Base-by-base conservation (phyloP, 768 basidiomycete species). In the Guyanaporus albipodus region DNA sequence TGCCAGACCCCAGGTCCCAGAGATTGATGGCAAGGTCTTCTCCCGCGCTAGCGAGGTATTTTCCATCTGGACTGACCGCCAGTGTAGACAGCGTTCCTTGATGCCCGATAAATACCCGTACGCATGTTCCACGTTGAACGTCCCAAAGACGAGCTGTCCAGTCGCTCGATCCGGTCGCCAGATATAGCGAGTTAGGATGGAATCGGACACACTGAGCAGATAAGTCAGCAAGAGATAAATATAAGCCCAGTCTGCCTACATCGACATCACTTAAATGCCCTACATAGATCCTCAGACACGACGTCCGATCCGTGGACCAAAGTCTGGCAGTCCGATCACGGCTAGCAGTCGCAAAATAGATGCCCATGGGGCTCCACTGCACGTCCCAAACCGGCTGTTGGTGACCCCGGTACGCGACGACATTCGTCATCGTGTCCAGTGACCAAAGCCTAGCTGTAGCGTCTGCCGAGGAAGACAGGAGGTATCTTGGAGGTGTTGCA, bases 361-460 rank as follows among this genome's bases (percentile, higher is more conserved):
- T 82, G 4, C 96, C 94, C 75, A 91, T 84, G 9, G 96, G 95
- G 59, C 91, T 94, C 96, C 96, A 99, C 63, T 97, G 87, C 11
- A 95, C 93, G 57, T 98, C 96, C 96, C 96, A 99, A 1, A 99
- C 85, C 0, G 96, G 93, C 65, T 96, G 94, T 62, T 94, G 86
- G 58, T 99, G 96, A 0, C 96, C 95, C 27, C 92, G 79, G 62
- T 93, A 99, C 6, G 87, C 93, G 17, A 93, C 93, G 9, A 98
- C 70, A 57, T 96, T 96, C 14, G 88, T 80, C 77, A 92, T 82
- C 1, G 95, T 96, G 53, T 98, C 92, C 67, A 97, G 71, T 6
- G 92, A 95, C 96, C 96, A 99, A 17, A 99, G 69, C 11, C 96
- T 82, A 34, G 85, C 72, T 0, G 95, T 94, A 1, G 88, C 81